Evolutionary conservation across 192 early-diverging fungal genomes (phyloP).

Genomic region (Coemansia sp.): DNA sequence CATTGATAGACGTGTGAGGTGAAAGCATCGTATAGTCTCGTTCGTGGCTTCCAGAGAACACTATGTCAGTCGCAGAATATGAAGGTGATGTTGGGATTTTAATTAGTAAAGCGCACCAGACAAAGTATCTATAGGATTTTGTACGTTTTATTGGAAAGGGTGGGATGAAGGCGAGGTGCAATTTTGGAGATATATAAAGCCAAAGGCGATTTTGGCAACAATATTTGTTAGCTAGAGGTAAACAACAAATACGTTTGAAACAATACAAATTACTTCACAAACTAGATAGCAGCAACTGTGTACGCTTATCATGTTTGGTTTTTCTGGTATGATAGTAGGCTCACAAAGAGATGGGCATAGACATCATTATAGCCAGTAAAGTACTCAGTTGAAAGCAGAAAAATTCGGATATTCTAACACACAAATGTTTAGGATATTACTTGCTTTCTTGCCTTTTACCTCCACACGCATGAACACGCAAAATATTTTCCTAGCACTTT

Average conservation of each 20-base stretch:
- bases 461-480: background rate
- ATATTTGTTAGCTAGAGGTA: background rate
- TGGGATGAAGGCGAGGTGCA: too few species aligned
- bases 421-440: constrained; percentile 5
- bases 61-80: too few species aligned
- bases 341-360: background rate
- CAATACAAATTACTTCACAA: background rate
- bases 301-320: background rate
- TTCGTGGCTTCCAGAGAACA: background rate
- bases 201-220: background rate
- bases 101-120: too few species aligned
- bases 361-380: background rate
- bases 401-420: background rate
- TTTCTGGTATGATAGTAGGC: background rate
- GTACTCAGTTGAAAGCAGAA: background rate
- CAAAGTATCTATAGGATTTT: too few species aligned
- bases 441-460: constrained; percentile 1
- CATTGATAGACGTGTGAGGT: background rate
- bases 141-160: too few species aligned
- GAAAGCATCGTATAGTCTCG: constrained; percentile 6
- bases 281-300: background rate
- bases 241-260: background rate
- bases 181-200: background rate
- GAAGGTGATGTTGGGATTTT: too few species aligned
- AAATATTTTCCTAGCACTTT: background rate